A percentile compares a stretch with the other conserved stretches of the same genome.
Conservation (phyloP, 208 protist genomes). For the Trypanosoma theileri region DNA sequence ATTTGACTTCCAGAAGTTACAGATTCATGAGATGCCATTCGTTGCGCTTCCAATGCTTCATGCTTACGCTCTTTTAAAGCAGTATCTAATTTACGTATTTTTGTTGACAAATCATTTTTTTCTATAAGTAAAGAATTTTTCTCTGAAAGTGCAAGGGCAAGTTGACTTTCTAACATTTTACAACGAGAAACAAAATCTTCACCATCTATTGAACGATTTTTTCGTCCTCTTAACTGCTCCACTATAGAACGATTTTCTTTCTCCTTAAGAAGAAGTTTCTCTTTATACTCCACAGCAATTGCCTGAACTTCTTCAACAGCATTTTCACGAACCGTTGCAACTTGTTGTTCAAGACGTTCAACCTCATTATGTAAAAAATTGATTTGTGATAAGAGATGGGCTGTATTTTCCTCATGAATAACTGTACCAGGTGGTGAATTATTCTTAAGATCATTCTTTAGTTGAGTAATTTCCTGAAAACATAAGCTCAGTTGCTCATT, state of each 20-base stretch:
- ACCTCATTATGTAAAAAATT: conserved; percentile 82
- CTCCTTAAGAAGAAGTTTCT: conserved; percentile 55
- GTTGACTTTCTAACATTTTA: conserved; percentile 66
- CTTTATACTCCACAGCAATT: conserved; percentile 41
- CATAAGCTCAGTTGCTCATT: conserved; percentile 20
- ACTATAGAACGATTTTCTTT: conserved; percentile 34
- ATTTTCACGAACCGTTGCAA: conserved; percentile 33
- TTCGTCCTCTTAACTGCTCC: conserved; percentile 23
- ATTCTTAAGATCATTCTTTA: conserved; percentile 11
- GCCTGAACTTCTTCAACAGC: conserved; percentile 28
- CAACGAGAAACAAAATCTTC: conserved; percentile 52
- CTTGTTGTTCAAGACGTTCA: conserved; percentile 64
- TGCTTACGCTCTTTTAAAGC: conserved; percentile 43
- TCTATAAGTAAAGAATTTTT: conserved; percentile 60
- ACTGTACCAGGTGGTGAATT: not conserved
- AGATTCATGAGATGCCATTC: conserved; percentile 28
- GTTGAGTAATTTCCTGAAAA: conserved; percentile 27
- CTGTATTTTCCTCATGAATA: conserved; percentile 27
- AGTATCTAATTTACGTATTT: conserved; percentile 55
- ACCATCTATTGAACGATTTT: conserved; percentile 24
- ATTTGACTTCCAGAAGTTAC: conserved; percentile 20
- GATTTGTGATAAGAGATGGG: conserved; percentile 72
- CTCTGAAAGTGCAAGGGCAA: conserved; percentile 64
- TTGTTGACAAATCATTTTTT: conserved; percentile 49
- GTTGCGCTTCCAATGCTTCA: conserved; percentile 36